These are phyloP conservation scores for Schoenoplectus triqueter DNA, from an alignment of 202 grass and related monocot species.

Conservation along the genomic window DNA sequence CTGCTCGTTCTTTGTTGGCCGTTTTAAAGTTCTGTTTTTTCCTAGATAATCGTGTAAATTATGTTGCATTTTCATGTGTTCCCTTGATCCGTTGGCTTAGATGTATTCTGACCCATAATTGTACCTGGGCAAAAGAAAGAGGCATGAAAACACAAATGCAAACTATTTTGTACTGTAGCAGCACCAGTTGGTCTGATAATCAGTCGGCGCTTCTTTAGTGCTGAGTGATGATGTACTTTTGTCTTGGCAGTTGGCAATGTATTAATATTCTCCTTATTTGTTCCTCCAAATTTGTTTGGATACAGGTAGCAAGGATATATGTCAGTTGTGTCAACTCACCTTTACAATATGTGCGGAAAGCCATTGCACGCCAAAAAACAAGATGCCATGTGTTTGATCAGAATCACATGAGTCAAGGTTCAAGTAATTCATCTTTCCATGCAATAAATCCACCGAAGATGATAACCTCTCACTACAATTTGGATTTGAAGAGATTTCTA, in stretches of 20 bases:
- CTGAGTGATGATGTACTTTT: background rate
- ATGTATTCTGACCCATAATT: background rate
- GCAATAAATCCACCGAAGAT: conserved; percentile 42
- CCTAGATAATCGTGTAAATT: background rate
- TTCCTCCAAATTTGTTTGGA: background rate
- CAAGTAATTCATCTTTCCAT: conserved; percentile 20
- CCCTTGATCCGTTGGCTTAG: no score
- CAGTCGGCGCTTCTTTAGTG: background rate
- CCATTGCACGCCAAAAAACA: conserved; percentile 34
- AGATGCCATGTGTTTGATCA: conserved; percentile 3
- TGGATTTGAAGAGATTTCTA: conserved; percentile 37
- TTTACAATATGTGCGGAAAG: conserved; percentile 23
- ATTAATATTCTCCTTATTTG: no score
- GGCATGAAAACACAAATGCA: background rate
- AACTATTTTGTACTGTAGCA: background rate
- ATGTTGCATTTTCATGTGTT: background rate
- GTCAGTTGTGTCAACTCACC: conserved; percentile 5
- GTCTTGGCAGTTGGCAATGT: no score
- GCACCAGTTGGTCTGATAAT: background rate
- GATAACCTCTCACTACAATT: conserved; percentile 44
- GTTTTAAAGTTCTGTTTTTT: conserved; percentile 1
- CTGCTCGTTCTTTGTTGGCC: background rate
- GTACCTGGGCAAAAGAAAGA: background rate
- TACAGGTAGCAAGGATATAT: conserved; percentile 16
- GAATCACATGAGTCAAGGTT: conserved; percentile 14